Evolutionary conservation across 352 stramenopile species (phyloP), one percentile per base, ranked within the genome.

Genomic region (Sclerospora graminicola): DNA sequence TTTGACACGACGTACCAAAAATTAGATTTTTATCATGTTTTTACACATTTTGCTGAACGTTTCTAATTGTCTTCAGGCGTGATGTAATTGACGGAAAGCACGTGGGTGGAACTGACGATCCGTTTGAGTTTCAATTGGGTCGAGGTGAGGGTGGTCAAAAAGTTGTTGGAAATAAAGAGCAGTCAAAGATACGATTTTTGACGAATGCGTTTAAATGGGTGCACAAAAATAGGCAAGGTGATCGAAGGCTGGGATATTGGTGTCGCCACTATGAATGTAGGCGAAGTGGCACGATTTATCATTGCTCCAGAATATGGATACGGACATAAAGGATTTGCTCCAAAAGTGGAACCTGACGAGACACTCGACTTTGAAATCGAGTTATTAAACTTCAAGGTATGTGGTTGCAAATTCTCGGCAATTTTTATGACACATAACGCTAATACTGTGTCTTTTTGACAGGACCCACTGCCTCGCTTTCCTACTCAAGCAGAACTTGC

Each of bases 321-420:
- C 47, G 80, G 80, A 13, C 57, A 67, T 7, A 60, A 87, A 38
- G 80, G 80, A 2, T 88, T 89, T 43, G 80, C 80, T 0, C 80
- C 80, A 5, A 92, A 92, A 39, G 72, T 92, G 15, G 80, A 92
- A 48, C 80, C 80, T 0, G 63, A 92, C 40, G 80, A 92, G 57
- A 87, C 70, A 11, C 67, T 92, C 4, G 77, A 92, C 51, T 92
- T 89, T 53, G 80, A 92, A 39, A 92, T 92, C 38, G 80, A 92
- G 49, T 48, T 92, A 37, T 38, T 89, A 7, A 62, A 64, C 47
- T 92, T 86, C 41, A 81, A 80, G 47, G 79, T 89, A 43, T 8
- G 28, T 18, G n/a, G 45, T 42, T 44, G 3, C 19, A 9, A 27
- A 0, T 28, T 43, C 28, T 23, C 19, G 13, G 13, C 19, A 37